Base-by-base conservation (phyloP, 208 protist species). In the Acanthamoeba culbertsoni region DNA sequence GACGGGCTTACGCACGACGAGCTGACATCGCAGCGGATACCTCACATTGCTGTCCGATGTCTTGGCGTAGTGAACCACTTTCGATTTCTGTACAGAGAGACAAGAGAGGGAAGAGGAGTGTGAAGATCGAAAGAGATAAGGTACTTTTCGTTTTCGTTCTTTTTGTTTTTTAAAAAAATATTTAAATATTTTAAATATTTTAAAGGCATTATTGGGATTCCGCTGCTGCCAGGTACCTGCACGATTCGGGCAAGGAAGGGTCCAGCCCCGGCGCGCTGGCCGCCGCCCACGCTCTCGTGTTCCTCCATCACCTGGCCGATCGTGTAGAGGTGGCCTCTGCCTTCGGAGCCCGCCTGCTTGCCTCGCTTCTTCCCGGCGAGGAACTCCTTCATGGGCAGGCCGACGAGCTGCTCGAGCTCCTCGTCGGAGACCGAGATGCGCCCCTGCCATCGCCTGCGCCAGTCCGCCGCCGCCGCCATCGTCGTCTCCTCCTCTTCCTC, bases 21-120 rank as follows among this genome's bases (percentile, higher is more conserved):
- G 53, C 53, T 59, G 33, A n/a, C 37, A 40, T 18, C 26, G 46
- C 46, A 90, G n/a, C 35, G 82, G 82, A 65, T 90, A 90, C 82
- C n/a, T 62, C 33, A 40, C 46, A n/a, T 62, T 65, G 51, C 14
- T 40, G 45, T 90, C 82, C 37, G 53, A 28, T 31, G 10, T 3
- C 55, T 90, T 90, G 82, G 51, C 82, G n/a, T 90, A 90, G n/a
- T 90, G 82, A 4, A 68, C 28, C 33, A 90, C 53, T 35, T 90
- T 90, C 1, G 46, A 90, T 46, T 90, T 90, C 53, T 68, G 53
- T 42, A 3, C 43, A 14, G 40, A 7, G 68, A 4, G 4, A 42
- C 7, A n/a, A 7, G 55, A 33, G 55, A n/a, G n/a, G n/a, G n/a
- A n/a, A n/a, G n/a, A n/a, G n/a, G n/a, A n/a, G n/a, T n/a, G 55